These are phyloP conservation scores for Cercophora newfieldiana DNA, from an alignment of 495 filamentous ascomycete species.

Conservation along the genomic window DNA sequence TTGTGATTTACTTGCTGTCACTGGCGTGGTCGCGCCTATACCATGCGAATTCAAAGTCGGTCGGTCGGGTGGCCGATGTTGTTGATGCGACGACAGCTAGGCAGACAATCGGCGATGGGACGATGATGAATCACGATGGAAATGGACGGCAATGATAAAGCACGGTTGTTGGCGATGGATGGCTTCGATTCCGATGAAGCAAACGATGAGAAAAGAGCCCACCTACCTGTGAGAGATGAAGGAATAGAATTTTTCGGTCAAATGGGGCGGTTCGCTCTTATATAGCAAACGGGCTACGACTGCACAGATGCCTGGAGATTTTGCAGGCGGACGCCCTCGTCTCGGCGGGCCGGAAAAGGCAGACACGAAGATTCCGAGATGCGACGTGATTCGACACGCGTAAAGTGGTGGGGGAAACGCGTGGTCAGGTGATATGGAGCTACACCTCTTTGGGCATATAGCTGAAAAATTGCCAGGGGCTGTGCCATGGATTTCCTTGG, in stretches of 20 bases:
- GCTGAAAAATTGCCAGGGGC: slow-evolving; percentile 14
- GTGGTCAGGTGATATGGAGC: slow-evolving; percentile 28
- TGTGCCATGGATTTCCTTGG: slow-evolving; percentile 7
- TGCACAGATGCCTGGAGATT: slow-evolving; percentile 36
- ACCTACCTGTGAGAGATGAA: slow-evolving; percentile 28
- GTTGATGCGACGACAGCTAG: neutral
- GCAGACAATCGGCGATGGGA: neutral
- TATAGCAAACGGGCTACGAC: slow-evolving; percentile 25
- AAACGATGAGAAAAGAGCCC: slow-evolving; percentile 18
- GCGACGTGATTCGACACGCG: slow-evolving; percentile 32
- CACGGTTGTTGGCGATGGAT: slow-evolving; percentile 26
- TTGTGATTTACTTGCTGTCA: slow-evolving; percentile 26
- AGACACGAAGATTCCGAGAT: slow-evolving; percentile 18
- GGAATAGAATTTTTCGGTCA: slow-evolving; percentile 16
- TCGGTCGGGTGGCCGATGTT: slow-evolving; percentile 1
- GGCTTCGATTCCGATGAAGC: slow-evolving; percentile 17
- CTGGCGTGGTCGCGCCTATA: neutral
- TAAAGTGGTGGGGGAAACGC: slow-evolving; percentile 25
- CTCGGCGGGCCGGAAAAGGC: slow-evolving; percentile 30
- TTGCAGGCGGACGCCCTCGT: slow-evolving; percentile 16
- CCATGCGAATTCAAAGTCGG: neutral
- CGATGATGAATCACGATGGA: slow-evolving; percentile 1
- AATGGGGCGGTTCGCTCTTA: slow-evolving; percentile 23
- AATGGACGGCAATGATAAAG: slow-evolving; percentile 16
- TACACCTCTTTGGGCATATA: slow-evolving; percentile 22